Evolutionary conservation across 139 green algal species (phyloP).

Genomic region (Picochlorum sp.): DNA sequence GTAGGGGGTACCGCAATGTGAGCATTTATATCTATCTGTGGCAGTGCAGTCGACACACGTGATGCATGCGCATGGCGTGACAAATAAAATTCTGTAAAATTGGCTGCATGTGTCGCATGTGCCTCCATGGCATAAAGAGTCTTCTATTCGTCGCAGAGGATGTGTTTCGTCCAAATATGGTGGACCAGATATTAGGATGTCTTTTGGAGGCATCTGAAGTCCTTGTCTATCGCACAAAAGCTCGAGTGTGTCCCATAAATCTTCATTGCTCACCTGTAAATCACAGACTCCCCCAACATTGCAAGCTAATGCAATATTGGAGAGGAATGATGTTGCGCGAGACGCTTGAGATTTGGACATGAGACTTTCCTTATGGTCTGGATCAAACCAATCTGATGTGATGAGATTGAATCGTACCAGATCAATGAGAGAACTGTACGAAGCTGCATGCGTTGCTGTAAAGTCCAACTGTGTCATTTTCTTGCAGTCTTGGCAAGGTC

Average conservation of each 20-base stretch:
- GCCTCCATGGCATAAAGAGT: conserved; percentile 40
- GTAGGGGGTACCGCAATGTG: conserved; percentile 14
- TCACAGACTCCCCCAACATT: conserved; percentile 70
- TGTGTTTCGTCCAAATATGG: conserved; percentile 23
- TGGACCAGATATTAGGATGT: not conserved
- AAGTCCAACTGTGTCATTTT: conserved; percentile 71
- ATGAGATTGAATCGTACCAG: conserved; percentile 76
- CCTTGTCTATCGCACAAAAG: conserved; percentile 29
- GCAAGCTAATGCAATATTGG: conserved; percentile 71
- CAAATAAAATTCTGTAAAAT: conserved; percentile 45
- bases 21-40: conserved; percentile 19
- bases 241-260: conserved; percentile 55
- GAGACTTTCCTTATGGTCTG: conserved; percentile 75
- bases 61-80: conserved; percentile 82
- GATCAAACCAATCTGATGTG: conserved; percentile 80
- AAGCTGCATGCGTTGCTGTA: conserved; percentile 57
- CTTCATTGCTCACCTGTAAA: conserved; percentile 35
- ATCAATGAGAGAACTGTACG: conserved; percentile 81
- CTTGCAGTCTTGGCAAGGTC: conserved; percentile 42
- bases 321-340: conserved; percentile 56
- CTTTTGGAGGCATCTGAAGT: conserved; percentile 10
- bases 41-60: conserved; percentile 72
- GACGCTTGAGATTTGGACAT: conserved; percentile 43
- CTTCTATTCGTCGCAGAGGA: conserved; percentile 50
- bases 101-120: conserved; percentile 38